Evolutionary conservation across 148 eudicot species (phyloP).

Genomic region (Vaccinium darrowii): DNA sequence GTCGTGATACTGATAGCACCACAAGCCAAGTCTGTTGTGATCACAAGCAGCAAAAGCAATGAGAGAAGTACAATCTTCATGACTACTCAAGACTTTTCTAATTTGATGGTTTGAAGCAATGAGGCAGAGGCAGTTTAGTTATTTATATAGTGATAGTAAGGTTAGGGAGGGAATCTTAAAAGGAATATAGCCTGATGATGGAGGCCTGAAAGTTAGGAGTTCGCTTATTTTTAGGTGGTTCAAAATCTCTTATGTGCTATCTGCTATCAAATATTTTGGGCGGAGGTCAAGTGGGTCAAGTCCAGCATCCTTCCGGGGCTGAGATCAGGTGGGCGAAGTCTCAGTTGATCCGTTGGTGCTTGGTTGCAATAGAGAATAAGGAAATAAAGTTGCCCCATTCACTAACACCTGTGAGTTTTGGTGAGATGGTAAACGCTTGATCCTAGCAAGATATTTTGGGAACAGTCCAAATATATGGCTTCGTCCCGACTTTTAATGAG

Average conservation of each 20-base stretch:
- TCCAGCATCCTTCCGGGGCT: too few relatives aligned
- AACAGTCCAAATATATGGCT: not conserved
- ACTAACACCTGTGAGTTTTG: too few relatives aligned
- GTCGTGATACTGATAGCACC: not conserved
- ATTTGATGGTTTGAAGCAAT: not conserved
- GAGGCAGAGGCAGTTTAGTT: not conserved
- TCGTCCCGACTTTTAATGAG: not conserved
- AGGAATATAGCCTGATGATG: too few relatives aligned
- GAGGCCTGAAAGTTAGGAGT: not conserved
- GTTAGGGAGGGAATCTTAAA: not conserved
- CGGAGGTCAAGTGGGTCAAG: too few relatives aligned
- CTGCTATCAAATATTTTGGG: not conserved
- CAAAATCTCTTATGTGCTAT: not conserved
- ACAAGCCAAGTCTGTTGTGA: not conserved
- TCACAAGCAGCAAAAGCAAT: conserved; percentile 4
- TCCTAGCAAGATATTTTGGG: too few relatives aligned
- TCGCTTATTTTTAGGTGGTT: not conserved
- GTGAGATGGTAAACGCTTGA: too few relatives aligned
- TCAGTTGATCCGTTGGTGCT: too few relatives aligned
- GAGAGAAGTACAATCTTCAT: conserved; percentile 12
- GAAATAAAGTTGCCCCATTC: too few relatives aligned
- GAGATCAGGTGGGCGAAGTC: too few relatives aligned
- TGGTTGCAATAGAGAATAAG: too few relatives aligned
- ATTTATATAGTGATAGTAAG: not conserved
- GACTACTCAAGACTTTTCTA: not conserved